These are phyloP conservation scores for Epichloe baconii DNA, from an alignment of 2,329 filamentous ascomycete genomes.

Conservation along the genomic window DNA sequence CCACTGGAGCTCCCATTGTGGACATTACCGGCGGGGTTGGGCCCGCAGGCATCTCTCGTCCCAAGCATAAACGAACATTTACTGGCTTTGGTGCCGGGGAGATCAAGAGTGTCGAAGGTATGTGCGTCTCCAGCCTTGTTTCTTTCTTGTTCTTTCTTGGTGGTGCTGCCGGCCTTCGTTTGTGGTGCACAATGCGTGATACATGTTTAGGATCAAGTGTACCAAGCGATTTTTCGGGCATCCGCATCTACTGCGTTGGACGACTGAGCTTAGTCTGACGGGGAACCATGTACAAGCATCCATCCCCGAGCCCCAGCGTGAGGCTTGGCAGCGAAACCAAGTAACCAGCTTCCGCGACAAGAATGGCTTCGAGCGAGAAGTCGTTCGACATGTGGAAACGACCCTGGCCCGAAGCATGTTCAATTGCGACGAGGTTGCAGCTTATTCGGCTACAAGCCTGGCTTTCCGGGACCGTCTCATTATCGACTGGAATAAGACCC, in stretches of 20 bases:
- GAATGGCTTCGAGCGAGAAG: constrained; percentile 75
- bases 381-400: constrained; percentile 91
- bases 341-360: constrained; percentile 59
- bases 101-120: constrained; percentile 88
- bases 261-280: not conserved
- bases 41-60: constrained; percentile 71
- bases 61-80: constrained; percentile 94
- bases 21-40: constrained; percentile 78
- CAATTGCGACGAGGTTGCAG: constrained; percentile 93
- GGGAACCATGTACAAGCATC: constrained; percentile 33
- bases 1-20: constrained; percentile 67
- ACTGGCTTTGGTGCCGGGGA: constrained; percentile 85
- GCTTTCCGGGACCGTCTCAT: constrained; percentile 89
- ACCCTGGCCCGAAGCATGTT: constrained; percentile 90
- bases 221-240: not conserved
- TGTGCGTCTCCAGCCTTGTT: constrained; percentile 11
- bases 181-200: not conserved
- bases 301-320: constrained; percentile 80
- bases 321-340: constrained; percentile 56
- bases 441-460: constrained; percentile 80
- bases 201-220: not conserved
- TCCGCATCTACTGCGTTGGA: not conserved
- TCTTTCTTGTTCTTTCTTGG: not conserved
- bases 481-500: constrained; percentile 94
- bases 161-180: not conserved